Percentiles rank a stretch among this genome's conserved stretches.
Evolutionary conservation across 2,329 filamentous ascomycete genomes (phyloP).

Genomic region (Tolypocladium tundrense): DNA sequence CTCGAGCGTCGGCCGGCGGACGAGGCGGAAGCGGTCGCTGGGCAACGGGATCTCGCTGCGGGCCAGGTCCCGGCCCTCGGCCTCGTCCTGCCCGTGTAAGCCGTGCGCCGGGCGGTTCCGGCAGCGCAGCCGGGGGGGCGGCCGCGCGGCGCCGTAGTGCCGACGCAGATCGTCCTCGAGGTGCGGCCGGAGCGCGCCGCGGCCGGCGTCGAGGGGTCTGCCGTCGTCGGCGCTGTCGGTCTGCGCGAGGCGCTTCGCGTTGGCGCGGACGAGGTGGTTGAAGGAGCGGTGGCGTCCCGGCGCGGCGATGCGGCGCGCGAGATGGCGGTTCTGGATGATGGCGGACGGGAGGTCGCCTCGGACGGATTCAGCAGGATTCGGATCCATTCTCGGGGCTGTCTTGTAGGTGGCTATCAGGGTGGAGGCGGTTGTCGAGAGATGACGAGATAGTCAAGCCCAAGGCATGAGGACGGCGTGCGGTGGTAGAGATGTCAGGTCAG

Average conservation of each 20-base stretch:
- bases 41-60: slow-evolving; percentile 24
- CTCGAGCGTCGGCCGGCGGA: slow-evolving; percentile 30
- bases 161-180: slow-evolving; percentile 5
- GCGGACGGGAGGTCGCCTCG: not conserved
- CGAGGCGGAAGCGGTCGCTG: slow-evolving; percentile 21
- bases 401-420: not conserved
- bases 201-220: not conserved
- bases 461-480: not conserved
- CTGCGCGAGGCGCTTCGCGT: slow-evolving; percentile 19
- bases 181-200: slow-evolving; percentile 2
- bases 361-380: not conserved
- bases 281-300: slow-evolving; percentile 10
- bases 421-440: not conserved
- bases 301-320: slow-evolving; percentile 2
- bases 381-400: not conserved
- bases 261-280: slow-evolving; percentile 20
- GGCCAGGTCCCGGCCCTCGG: slow-evolving; percentile 25
- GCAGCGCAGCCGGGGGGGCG: slow-evolving; percentile 1
- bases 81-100: slow-evolving; percentile 8
- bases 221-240: slow-evolving; percentile 4
- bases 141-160: slow-evolving; percentile 1
- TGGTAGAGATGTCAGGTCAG: not conserved
- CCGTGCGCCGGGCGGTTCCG: not conserved
- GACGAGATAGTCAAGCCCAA: not conserved
- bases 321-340: slow-evolving; percentile 1